Percentiles rank a stretch among this genome's conserved stretches.
Evolutionary conservation across 495 filamentous ascomycete species (phyloP).

Genomic region (Tuber umbilicatum): DNA sequence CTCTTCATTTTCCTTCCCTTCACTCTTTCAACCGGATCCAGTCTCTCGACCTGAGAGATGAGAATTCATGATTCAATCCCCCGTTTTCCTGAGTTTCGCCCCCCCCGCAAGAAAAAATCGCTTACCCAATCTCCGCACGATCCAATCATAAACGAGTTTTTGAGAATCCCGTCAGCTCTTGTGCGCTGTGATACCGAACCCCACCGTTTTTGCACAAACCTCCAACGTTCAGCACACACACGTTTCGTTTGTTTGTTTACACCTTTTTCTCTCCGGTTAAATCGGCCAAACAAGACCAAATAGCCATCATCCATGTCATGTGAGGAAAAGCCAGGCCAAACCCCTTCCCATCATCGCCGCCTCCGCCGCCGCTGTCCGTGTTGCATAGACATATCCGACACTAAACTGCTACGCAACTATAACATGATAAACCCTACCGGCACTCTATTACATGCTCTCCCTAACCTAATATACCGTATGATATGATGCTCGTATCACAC

Average conservation of each 20-base stretch:
- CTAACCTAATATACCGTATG: not conserved
- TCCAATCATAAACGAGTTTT: not conserved
- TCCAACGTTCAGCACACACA: not conserved
- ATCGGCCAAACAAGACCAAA: not conserved
- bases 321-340: not conserved
- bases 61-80: not conserved
- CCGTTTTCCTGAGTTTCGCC: not conserved
- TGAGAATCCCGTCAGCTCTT: not conserved
- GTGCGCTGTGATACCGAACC: not conserved
- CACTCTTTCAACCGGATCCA: not conserved
- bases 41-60: not conserved
- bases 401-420: not conserved
- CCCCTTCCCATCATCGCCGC: not conserved
- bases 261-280: not conserved
- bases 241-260: constrained; percentile 1
- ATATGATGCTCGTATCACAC: not conserved
- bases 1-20: not conserved
- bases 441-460: not conserved
- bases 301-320: not conserved
- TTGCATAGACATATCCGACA: not conserved
- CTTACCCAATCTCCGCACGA: not conserved
- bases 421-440: not conserved
- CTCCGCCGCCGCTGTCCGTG: not conserved
- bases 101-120: not conserved
- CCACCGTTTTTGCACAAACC: not conserved